Evolutionary conservation across 768 basidiomycete genomes (phyloP), one percentile per base, ranked within the genome.

Genomic region (Punctularia strigosozonata): DNA sequence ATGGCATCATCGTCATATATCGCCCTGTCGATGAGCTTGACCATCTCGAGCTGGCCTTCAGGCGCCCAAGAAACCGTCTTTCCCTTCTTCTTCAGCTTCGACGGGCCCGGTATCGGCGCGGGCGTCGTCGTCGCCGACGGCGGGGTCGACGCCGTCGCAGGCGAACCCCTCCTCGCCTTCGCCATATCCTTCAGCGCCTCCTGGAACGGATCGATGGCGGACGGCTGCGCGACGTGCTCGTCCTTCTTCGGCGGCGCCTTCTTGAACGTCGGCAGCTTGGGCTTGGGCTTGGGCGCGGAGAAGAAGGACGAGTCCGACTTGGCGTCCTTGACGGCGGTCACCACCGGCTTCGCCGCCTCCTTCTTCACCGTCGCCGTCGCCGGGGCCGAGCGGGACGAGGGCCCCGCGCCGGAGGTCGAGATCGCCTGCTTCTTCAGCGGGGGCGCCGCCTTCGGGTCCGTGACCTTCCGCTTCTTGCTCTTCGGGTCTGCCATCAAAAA

Each of bases 281-380:
- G 74, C 51, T 87, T 88, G 15, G 79, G 73, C 54, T 88, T 89
- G 4, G 85, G 82, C 28, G 81, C 80, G 39, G 86, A 88, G 59
- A 90, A 90, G 59, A 90, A 89, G 2, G 83, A 86, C 34, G 80
- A 81, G 57, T 89, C 87, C 10, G 83, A 78, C 62, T 86, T 82
- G 14, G 83, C 80, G 47, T 82, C 83, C 54, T 86, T 85, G 41
- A 74, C 68, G 3, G 62, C 52, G 2, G 58, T 39, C 7, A 61
- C 63, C 13, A 52, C 42, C 2, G 58, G 48, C 42, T 56, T 64
- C n/a, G n/a, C n/a, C 14, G 51, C 39, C 52, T 83, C 81, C 53
- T 74, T 80, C 68, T 83, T 86, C 42, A 72, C 64, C 4, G 56
- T 54, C 2, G 53, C 51, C 30, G 57, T 42, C n/a, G 62, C 49